These are phyloP conservation scores for Ruellia speciosa DNA, from an alignment of 305 asterid genomes.

Conservation along the genomic window DNA sequence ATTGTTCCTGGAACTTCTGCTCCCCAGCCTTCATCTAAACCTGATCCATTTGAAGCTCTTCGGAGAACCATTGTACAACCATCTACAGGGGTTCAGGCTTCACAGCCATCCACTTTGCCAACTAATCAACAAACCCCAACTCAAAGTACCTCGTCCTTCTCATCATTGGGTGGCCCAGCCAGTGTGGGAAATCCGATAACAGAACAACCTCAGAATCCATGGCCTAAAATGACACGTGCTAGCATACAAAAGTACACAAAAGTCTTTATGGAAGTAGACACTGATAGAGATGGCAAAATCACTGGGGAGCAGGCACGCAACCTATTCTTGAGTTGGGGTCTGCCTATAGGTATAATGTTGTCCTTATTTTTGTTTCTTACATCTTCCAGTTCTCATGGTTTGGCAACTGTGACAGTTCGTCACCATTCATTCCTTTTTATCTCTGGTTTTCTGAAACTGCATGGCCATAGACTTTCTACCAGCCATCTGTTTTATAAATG, in stretches of 20 bases:
- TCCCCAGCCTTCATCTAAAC: conserved; percentile 41
- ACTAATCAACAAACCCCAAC: conserved; percentile 53
- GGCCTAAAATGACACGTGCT: conserved; percentile 94
- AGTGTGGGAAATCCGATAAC: conserved; percentile 35
- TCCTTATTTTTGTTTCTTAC: background rate
- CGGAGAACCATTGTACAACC: conserved; percentile 49
- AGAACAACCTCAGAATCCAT: conserved; percentile 56
- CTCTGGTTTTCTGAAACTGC: no score
- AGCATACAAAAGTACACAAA: conserved; percentile 73
- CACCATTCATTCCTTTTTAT: no score
- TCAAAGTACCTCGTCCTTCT: conserved; percentile 39
- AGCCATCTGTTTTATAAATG: no score
- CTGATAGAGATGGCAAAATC: conserved; percentile 78
- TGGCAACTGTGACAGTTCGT: no score
- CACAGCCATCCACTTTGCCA: conserved; percentile 42
- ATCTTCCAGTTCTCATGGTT: background rate
- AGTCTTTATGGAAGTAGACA: conserved; percentile 78
- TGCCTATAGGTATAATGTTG: conserved; percentile 60
- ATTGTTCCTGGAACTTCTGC: conserved; percentile 38
- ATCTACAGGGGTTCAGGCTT: conserved; percentile 44
- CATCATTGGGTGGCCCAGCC: conserved; percentile 44
- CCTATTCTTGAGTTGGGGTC: conserved; percentile 81
- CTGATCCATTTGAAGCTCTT: conserved; percentile 67
- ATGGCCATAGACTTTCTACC: no score
- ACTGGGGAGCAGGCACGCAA: conserved; percentile 82